Base-by-base conservation (phyloP, 23 red algal genomes). In the Agarophyton chilense region DNA sequence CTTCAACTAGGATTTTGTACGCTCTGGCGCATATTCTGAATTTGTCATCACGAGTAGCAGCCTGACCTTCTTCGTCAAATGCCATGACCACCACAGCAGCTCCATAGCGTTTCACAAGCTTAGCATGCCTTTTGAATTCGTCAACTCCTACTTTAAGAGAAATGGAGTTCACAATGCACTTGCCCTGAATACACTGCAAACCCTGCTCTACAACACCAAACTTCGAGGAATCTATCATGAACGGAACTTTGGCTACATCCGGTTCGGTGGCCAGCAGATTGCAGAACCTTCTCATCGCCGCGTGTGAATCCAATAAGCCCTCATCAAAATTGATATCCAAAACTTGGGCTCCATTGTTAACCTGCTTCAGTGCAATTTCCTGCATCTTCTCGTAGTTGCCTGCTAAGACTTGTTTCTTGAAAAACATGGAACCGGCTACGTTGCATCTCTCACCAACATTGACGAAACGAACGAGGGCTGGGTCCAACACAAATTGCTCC, bases 251-350 rank as follows among this genome's bases (percentile, higher is more conserved):
- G 35, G 92, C 92, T 13, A 89, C 92, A 34, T 95, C 92, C 31
- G 92, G 92, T 67, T 95, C 92, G 17, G 92, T 95, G 7, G 92
- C 92, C 25, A 95, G 26, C 61, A 95, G 61, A 67, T 95, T 95
- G 74, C 82, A 95, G 41, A 95, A 95, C 71, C 79, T 80, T 31
- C 92, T 52, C 92, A 95, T 95, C 26, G 73, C 75, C 8, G 83
- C 92, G 53, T 95, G 74, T 33, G 81, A 78, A 70, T 95, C 92
- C 65, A 95, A 58, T 25, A 95, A 71, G 7, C 92, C 92, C 92
- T 95, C 92, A 71, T 95, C 92, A 89, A 95, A 95, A 49, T 95
- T 95, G 50, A 95, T 78, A 55, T 95, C 92, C 46, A 95, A 61
- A 25, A 95, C 82, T 54, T 95, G 92, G 1, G 92, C 92, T 36